These are phyloP conservation scores for Toxicodendron radicans DNA, from an alignment of 345 rosid species.

Conservation along the genomic window DNA sequence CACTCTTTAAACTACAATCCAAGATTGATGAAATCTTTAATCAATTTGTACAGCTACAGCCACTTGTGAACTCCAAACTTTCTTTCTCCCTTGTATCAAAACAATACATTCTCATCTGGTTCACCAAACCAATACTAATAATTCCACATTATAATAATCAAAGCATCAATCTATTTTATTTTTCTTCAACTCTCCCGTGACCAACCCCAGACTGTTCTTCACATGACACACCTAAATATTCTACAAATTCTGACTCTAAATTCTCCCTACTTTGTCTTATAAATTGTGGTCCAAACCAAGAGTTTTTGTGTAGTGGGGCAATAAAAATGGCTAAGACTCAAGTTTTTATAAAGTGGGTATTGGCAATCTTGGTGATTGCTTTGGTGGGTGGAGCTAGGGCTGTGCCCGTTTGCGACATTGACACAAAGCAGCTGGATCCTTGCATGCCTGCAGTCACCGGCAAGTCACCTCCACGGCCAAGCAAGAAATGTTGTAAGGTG, in stretches of 20 bases:
- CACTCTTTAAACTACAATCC: too few relatives aligned
- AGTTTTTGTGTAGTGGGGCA: too few relatives aligned
- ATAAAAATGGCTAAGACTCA: too few relatives aligned
- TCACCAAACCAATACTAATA: slow-evolving; percentile 7
- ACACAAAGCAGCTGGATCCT: too few relatives aligned
- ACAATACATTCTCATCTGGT: not conserved
- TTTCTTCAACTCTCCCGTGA: slow-evolving; percentile 15
- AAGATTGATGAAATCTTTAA: too few relatives aligned
- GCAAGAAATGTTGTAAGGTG: slow-evolving; percentile 41
- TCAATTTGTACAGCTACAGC: not conserved
- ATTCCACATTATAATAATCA: not conserved
- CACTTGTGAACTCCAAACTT: not conserved
- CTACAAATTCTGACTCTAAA: not conserved
- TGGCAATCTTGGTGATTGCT: too few relatives aligned
- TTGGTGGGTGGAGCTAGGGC: too few relatives aligned
- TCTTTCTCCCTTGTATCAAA: not conserved
- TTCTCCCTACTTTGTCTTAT: too few relatives aligned
- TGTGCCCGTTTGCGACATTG: too few relatives aligned
- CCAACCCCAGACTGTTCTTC: slow-evolving; percentile 18
- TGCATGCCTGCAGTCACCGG: too few relatives aligned
- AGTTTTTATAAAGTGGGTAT: too few relatives aligned
- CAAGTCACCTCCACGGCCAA: slow-evolving; percentile 40
- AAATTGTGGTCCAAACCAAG: too few relatives aligned
- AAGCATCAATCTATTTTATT: not conserved
- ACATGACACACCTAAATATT: slow-evolving; percentile 18